A percentile compares a stretch with the other conserved stretches of the same genome.
Conservation (phyloP, 345 rosid species). For the Gynandropsis gynandra region DNA sequence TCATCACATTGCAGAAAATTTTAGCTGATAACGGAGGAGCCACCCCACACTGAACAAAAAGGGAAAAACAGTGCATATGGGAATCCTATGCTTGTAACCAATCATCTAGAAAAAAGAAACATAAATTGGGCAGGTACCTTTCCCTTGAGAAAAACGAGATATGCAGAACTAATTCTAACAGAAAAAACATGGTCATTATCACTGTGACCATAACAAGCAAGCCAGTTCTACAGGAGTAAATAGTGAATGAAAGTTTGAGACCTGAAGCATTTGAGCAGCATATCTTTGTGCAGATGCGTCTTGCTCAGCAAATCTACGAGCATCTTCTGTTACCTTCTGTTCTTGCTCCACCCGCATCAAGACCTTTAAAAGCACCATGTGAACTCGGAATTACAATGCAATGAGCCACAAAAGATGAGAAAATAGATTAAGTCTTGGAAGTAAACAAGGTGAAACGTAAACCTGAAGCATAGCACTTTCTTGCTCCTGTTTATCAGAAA, state of each 20-base stretch:
- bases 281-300: constrained; percentile 97
- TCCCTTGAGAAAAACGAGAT: no score
- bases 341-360: constrained; percentile 99
- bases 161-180: no score
- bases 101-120: no score
- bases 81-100: no score
- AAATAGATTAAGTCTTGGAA: constrained; percentile 18
- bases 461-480: constrained; percentile 99
- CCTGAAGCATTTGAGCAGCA: constrained; percentile 91
- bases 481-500: constrained; percentile 97
- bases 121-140: no score
- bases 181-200: no score
- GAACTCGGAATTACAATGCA: constrained; percentile 11
- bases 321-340: constrained; percentile 94
- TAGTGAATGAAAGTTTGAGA: constrained; percentile 10
- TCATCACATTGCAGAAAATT: background rate
- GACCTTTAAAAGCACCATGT: constrained; percentile 42
- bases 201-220: no score
- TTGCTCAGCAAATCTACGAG: constrained; percentile 96
- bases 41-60: background rate
- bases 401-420: constrained; percentile 3
- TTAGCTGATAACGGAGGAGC: constrained; percentile 3
- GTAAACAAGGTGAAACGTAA: constrained; percentile 22
- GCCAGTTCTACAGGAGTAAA: constrained; percentile 1
- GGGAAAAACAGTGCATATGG: background rate